A percentile compares a stretch with the other conserved stretches of the same genome.
Conservation (phyloP, 2,329 filamentous ascomycete genomes). For the Trematosphaeria pertusa region DNA sequence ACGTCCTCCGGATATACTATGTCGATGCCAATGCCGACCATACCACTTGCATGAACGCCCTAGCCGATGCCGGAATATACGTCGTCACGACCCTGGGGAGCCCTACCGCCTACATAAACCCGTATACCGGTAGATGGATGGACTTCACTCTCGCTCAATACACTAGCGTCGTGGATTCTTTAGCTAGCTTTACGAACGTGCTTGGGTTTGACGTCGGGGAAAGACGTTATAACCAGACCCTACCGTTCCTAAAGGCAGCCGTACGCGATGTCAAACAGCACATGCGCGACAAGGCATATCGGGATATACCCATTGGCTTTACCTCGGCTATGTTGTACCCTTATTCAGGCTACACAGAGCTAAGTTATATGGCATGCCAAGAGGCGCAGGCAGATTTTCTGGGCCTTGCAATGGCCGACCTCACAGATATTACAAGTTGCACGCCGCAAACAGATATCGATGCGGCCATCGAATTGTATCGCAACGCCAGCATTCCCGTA, state of each 20-base stretch:
- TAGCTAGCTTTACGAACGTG: constrained; percentile 1
- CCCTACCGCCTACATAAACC: not conserved
- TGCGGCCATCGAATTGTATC: not conserved
- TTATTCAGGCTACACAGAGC: too few relatives aligned
- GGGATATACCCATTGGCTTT: constrained; percentile 3
- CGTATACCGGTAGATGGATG: not conserved
- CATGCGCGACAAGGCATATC: not conserved
- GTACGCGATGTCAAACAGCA: constrained; percentile 5
- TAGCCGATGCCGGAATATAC: constrained; percentile 4
- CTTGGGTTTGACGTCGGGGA: constrained; percentile 2
- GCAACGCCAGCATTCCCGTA: not conserved
- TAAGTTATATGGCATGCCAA: constrained; percentile 5
- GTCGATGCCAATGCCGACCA: not conserved
- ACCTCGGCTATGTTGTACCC: too few relatives aligned
- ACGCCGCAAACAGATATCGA: not conserved
- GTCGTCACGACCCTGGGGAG: not conserved
- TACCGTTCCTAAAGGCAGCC: not conserved
- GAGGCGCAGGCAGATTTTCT: not conserved
- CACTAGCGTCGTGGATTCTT: not conserved
- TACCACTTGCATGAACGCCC: not conserved
- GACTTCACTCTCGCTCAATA: not conserved
- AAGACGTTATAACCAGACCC: not conserved
- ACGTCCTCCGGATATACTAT: not conserved
- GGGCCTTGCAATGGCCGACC: not conserved
- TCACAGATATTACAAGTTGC: not conserved